These are phyloP conservation scores for Coemansia sp. DNA, from an alignment of 371 early-diverging fungal genomes.

Conservation along the genomic window DNA sequence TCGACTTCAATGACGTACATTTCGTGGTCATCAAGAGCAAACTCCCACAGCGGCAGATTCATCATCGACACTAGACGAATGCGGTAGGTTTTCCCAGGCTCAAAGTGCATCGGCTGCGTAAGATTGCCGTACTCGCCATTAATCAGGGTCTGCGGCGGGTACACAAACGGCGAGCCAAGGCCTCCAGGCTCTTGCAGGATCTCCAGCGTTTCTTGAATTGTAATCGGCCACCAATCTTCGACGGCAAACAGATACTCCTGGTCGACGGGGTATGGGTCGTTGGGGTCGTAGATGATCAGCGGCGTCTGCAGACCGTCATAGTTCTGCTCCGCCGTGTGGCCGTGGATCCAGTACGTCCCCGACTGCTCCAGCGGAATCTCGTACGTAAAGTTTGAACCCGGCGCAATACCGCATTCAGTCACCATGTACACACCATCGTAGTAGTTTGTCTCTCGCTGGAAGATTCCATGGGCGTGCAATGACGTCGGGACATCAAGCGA, in stretches of 20 bases:
- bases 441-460: constrained; percentile 60
- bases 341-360: constrained; percentile 36
- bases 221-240: constrained; percentile 50
- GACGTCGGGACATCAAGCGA: constrained; percentile 59
- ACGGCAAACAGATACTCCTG: constrained; percentile 66
- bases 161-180: constrained; percentile 1
- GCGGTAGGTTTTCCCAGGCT: constrained; percentile 74
- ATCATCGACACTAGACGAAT: constrained; percentile 77
- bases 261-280: not conserved
- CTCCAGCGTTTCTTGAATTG: not conserved
- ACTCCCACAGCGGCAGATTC: constrained; percentile 70
- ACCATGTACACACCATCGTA: constrained; percentile 62
- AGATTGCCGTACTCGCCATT: constrained; percentile 32
- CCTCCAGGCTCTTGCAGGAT: not conserved
- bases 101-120: constrained; percentile 46
- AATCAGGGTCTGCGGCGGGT: not conserved
- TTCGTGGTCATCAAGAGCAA: constrained; percentile 76
- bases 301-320: constrained; percentile 30
- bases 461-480: constrained; percentile 68
- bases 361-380: constrained; percentile 14
- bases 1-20: constrained; percentile 79
- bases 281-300: constrained; percentile 3
- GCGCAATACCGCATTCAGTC: constrained; percentile 50
- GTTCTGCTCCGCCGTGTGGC: constrained; percentile 23
- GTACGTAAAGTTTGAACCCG: constrained; percentile 13